Percentiles rank a stretch among this genome's conserved stretches.
phyloP scores from a whole-genome alignment of 495 filamentous ascomycete genomes.

The Chaetomium cochliodes region DNA sequence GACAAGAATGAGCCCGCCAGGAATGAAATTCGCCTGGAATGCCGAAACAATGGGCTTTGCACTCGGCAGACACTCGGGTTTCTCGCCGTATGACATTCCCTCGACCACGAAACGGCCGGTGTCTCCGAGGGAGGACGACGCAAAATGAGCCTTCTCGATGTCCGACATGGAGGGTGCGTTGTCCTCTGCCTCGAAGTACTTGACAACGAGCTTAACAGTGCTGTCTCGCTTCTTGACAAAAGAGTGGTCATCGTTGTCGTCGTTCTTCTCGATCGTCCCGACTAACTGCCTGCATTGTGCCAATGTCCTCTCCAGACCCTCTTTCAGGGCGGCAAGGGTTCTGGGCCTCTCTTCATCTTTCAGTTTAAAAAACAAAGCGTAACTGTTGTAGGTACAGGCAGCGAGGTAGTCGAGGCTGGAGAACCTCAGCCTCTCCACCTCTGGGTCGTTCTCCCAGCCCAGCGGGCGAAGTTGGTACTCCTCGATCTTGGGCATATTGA shows the following conservation, averaged over 20 bases:
- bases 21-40: constrained; percentile 47
- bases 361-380: constrained; percentile 37
- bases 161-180: constrained; percentile 35
- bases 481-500: constrained; percentile 26
- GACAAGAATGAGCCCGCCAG: constrained; percentile 44
- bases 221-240: constrained; percentile 46
- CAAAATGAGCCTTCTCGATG: constrained; percentile 36
- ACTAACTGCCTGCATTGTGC: constrained; percentile 44
- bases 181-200: constrained; percentile 42
- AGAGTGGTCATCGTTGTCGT: constrained; percentile 34
- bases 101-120: constrained; percentile 31
- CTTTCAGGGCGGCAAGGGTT: constrained; percentile 33
- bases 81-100: constrained; percentile 45
- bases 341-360: constrained; percentile 35
- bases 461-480: constrained; percentile 28
- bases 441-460: constrained; percentile 34
- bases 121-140: constrained; percentile 33
- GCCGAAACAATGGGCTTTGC: constrained; percentile 38
- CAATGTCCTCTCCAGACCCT: constrained; percentile 45
- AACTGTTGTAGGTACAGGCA: constrained; percentile 36
- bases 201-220: constrained; percentile 43
- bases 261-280: constrained; percentile 45
- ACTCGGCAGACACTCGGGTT: constrained; percentile 40
- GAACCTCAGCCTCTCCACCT: constrained; percentile 29
- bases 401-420: constrained; percentile 40